phyloP scores from a whole-genome alignment of 1,284 basidiomycete species.

The Irpex sp. region DNA sequence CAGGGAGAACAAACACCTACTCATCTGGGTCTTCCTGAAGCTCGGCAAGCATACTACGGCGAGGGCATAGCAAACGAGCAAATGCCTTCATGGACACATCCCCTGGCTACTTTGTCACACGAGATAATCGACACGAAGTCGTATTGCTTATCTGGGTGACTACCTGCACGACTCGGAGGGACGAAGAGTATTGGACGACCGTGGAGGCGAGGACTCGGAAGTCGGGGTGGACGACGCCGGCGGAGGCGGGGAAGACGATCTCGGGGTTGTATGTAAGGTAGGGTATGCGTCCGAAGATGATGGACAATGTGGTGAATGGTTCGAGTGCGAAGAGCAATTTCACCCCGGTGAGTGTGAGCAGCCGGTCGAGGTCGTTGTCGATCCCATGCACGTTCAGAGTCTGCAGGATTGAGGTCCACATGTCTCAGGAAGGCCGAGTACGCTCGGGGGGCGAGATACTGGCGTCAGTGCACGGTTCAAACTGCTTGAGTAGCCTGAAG shows the following conservation, averaged over 20 bases:
- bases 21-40: no score
- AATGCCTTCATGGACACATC: no score
- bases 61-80: no score
- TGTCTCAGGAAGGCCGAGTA: slow-evolving; percentile 42
- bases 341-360: background rate
- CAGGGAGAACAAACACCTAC: no score
- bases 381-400: slow-evolving; percentile 42
- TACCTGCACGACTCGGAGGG: no score
- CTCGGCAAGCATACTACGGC: no score
- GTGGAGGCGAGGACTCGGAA: no score
- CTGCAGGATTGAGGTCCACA: slow-evolving; percentile 52
- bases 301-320: background rate
- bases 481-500: slow-evolving; percentile 45
- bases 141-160: no score
- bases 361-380: slow-evolving; percentile 32
- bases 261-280: background rate
- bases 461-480: slow-evolving; percentile 27
- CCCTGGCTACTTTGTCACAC: no score
- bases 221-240: no score
- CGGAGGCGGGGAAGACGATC: background rate
- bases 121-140: no score
- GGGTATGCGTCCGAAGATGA: background rate
- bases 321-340: background rate
- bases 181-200: no score
- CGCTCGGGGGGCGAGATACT: slow-evolving; percentile 36